These are phyloP conservation scores for Pichia occidentalis DNA, from an alignment of 805 yeast species.

Conservation along the genomic window DNA sequence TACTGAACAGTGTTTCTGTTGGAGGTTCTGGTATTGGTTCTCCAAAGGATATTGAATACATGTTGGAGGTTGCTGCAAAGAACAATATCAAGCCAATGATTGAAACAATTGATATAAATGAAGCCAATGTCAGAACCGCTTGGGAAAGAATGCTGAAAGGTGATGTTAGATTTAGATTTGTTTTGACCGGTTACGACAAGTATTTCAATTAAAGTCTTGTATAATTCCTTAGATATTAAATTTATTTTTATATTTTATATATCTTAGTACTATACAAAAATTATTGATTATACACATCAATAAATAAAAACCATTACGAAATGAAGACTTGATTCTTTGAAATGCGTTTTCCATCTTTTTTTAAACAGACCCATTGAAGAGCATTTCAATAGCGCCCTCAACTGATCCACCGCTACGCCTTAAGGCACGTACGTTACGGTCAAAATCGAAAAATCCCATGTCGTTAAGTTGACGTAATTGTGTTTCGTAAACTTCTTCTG, in stretches of 20 bases:
- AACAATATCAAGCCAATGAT: conserved; percentile 44
- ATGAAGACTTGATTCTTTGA: too few species aligned
- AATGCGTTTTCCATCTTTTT: too few species aligned
- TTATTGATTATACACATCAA: too few species aligned
- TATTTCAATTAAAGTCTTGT: too few species aligned
- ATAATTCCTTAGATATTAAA: too few species aligned
- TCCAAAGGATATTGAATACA: conserved; percentile 38
- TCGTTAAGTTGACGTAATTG: conserved; percentile 73
- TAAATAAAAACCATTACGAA: too few species aligned
- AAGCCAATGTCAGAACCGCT: conserved; percentile 36
- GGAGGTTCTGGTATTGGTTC: conserved; percentile 37
- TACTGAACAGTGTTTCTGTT: conserved; percentile 27
- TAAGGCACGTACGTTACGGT: conserved; percentile 82
- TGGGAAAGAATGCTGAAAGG: conserved; percentile 43
- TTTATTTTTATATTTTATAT: too few species aligned
- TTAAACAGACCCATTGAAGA: conserved; percentile 56
- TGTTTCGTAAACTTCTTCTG: conserved; percentile 68
- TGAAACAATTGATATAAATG: conserved; percentile 43
- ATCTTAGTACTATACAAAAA: too few species aligned
- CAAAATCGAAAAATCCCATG: conserved; percentile 88
- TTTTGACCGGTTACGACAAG: conserved; percentile 43
- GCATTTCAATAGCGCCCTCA: conserved; percentile 90
- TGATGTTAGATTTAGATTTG: conserved; percentile 49
- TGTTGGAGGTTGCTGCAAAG: conserved; percentile 44
- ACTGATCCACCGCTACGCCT: conserved; percentile 96